Percentiles rank a stretch among this genome's conserved stretches.
Evolutionary conservation across 805 yeast species (phyloP).

Genomic region (Schwanniomyces occidentalis): DNA sequence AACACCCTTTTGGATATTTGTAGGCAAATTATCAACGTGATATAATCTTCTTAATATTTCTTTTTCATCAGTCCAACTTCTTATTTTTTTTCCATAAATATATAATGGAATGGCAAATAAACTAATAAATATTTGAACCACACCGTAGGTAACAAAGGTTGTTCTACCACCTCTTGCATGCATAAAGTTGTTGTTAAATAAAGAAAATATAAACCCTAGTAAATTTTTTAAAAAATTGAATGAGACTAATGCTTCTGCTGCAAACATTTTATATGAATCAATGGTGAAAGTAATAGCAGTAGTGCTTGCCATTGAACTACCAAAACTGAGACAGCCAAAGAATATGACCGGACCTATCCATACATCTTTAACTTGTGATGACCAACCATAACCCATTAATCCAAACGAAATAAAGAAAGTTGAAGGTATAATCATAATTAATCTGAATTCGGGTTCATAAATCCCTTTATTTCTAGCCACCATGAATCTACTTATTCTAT

Average conservation of each 20-base stretch:
- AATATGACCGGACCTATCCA: conserved; percentile 63
- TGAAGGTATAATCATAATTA: conserved; percentile 52
- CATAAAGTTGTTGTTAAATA: conserved; percentile 52
- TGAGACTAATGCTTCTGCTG: conserved; percentile 59
- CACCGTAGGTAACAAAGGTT: conserved; percentile 54
- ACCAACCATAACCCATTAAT: conserved; percentile 66
- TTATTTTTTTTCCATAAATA: conserved; percentile 50
- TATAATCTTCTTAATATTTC: conserved; percentile 43
- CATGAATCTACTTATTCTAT: conserved; percentile 45
- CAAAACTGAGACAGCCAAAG: conserved; percentile 57
- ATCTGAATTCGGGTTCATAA: conserved; percentile 64
- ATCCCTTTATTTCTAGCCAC: conserved; percentile 50
- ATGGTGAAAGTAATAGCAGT: conserved; percentile 61
- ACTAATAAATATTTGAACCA: conserved; percentile 50
- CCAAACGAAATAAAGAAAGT: conserved; percentile 49
- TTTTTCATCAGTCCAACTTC: conserved; percentile 53
- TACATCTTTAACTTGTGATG: conserved; percentile 42
- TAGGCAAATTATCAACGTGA: too few relatives aligned
- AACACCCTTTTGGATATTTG: too few relatives aligned
- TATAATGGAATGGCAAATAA: conserved; percentile 52
- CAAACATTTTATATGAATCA: conserved; percentile 56
- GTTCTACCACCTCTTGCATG: conserved; percentile 42
- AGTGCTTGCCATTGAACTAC: conserved; percentile 61
- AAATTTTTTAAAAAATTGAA: conserved; percentile 55
- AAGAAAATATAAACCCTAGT: conserved; percentile 55